Evolutionary conservation across 176 grass and related monocot species (phyloP).

Genomic region (Canna indica): DNA sequence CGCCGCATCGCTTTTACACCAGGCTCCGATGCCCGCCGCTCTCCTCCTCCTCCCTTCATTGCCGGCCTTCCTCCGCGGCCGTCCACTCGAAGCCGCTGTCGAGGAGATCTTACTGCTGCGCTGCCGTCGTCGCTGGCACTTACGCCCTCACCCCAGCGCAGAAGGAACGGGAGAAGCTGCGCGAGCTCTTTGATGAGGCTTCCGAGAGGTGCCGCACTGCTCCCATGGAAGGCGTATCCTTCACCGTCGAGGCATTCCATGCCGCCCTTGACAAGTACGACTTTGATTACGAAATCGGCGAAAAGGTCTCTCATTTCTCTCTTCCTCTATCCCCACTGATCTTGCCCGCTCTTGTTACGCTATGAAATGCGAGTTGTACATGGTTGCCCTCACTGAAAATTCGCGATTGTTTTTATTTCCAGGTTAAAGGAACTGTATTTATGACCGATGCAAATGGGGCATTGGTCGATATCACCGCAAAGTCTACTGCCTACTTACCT

Average conservation of each 20-base stretch:
- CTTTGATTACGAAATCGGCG: conserved; percentile 60
- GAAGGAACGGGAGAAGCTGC: conserved; percentile 18
- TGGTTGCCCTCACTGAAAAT: too few species aligned
- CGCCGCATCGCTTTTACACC: background rate
- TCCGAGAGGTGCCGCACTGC: conserved; percentile 2
- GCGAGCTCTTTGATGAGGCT: conserved; percentile 18
- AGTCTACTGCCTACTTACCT: conserved; percentile 71
- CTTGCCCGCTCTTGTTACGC: background rate
- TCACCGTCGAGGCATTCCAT: conserved; percentile 79
- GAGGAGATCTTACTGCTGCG: background rate
- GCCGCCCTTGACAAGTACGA: conserved; percentile 63
- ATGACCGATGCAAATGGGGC: conserved; percentile 62
- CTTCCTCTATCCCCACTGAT: background rate
- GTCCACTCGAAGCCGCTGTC: background rate
- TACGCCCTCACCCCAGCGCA: conserved; percentile 12
- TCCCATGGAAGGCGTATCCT: conserved; percentile 64
- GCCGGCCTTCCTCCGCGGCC: conserved; percentile 15
- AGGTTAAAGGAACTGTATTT: conserved; percentile 82
- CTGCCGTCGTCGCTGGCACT: conserved; percentile 16
- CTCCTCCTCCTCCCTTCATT: conserved; percentile 11
- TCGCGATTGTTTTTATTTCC: conserved; percentile 16
- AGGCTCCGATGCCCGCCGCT: conserved; percentile 55
- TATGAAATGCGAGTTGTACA: too few species aligned
- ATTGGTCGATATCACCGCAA: conserved; percentile 68
- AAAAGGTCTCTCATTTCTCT: conserved; percentile 22